Base-by-base conservation (phyloP, 2,329 filamentous ascomycete genomes). In the Beauveria brongniartii region DNA sequence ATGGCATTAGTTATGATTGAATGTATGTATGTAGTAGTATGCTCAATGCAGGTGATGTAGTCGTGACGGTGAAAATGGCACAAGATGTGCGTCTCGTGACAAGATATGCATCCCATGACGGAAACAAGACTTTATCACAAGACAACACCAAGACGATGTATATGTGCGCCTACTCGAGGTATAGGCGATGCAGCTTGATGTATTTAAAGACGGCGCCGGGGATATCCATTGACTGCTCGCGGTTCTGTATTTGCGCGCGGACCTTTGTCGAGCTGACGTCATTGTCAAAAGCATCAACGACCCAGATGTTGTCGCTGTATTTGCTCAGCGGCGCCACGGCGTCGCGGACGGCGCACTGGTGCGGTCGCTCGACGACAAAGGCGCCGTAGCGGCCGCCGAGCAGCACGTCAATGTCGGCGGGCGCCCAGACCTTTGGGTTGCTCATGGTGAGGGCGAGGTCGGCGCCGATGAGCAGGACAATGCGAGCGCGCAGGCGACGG, bases 331-430 rank as follows among this genome's bases (percentile, higher is more conserved):
- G 88, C n/a, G 88, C 86, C 51, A 96, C 80, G 2, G 92, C 92
- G 70, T 95, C 90, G 64, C 96, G 90, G 55, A 95, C 89, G 69
- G 96, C 91, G 24, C 91, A 96, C 58, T 61, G 58, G 48, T 92
- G 92, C 46, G 86, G 87, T 63, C 93, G 85, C 79, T 97, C 90
- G n/a, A 95, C 82, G 63, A 93, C 89, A 71, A 95, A 92, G 34
- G 89, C 86, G 48, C 91, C 91, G 70, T 89, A 96, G 70, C 88
- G 83, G 53, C 90, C 86, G 22, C 90, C 86, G 22, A 97, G 79
- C 63, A 97, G 97, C 67, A 95, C 90, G 67, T 94, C 88, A 60
- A 97, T 78, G 81, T 97, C 93, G 64, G 87, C 83, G 52, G 86
- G 81, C 55, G 88, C 89, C 93, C 93, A 97, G 1, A 97, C 85